Conservation (phyloP, 2,329 filamentous ascomycete species). For the Xylaria polymorpha region DNA sequence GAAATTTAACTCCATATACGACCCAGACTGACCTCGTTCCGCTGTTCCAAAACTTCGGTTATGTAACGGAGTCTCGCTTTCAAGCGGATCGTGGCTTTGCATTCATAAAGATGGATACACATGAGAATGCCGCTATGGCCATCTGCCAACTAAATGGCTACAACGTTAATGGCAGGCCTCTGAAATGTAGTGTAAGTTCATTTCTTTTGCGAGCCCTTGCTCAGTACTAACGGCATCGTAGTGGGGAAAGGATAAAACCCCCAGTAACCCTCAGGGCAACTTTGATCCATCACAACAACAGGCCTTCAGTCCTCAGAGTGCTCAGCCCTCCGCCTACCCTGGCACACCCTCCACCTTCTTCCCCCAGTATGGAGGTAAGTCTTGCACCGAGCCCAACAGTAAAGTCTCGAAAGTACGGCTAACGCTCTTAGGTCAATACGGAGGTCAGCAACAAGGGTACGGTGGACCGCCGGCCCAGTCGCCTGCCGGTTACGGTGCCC, state of each 20-base stretch:
- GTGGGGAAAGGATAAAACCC: constrained; percentile 99
- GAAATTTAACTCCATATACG: constrained; percentile 97
- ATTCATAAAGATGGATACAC: constrained; percentile 99
- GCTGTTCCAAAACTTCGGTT: constrained; percentile 98
- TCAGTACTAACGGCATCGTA: constrained; percentile 58
- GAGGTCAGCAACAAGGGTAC: constrained; percentile 76
- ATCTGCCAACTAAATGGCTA: constrained; percentile 99
- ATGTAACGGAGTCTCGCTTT: constrained; percentile 96
- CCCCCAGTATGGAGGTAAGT: constrained; percentile 89
- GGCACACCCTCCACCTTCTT: constrained; percentile 86
- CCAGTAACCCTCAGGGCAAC: constrained; percentile 72
- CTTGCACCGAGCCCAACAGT: constrained; percentile 39
- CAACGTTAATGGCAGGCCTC: constrained; percentile 93
- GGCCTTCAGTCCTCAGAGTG: constrained; percentile 78
- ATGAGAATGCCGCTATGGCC: constrained; percentile 97
- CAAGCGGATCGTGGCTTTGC: constrained; percentile 98
- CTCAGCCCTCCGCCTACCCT: constrained; percentile 76
- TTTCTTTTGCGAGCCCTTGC: constrained; percentile 34
- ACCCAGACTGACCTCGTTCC: constrained; percentile 97
- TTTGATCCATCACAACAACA: constrained; percentile 83
- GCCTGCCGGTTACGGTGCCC: constrained; percentile 71
- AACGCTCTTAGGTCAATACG: constrained; percentile 62
- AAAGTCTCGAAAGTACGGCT: constrained; percentile 40
- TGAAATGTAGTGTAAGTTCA: constrained; percentile 96
- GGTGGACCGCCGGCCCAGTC: constrained; percentile 71